These are phyloP conservation scores for Populus tomentosa DNA, from an alignment of 441 rosid species.

Conservation along the genomic window DNA sequence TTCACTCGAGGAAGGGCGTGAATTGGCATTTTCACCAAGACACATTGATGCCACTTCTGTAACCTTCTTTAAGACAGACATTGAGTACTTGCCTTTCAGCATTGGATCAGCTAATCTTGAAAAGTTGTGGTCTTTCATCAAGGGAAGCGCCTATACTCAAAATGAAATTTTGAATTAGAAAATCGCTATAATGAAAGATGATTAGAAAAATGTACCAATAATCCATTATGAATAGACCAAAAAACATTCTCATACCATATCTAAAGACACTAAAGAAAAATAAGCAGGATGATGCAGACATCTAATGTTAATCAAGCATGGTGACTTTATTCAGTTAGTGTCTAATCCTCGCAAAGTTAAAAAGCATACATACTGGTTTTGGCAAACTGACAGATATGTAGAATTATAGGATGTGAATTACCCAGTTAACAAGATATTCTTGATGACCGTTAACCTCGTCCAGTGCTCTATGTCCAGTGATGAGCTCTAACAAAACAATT, in stretches of 20 bases:
- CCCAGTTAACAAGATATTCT: conserved; percentile 79
- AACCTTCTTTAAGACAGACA: conserved; percentile 64
- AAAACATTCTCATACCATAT: neutral
- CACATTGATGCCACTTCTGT: conserved; percentile 82
- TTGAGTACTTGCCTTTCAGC: conserved; percentile 58
- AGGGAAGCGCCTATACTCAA: conserved; percentile 67
- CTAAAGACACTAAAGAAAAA: neutral
- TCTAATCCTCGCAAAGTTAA: neutral
- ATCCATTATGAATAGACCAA: neutral
- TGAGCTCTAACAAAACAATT: conserved; percentile 75
- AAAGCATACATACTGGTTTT: neutral
- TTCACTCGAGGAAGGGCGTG: conserved; percentile 75
- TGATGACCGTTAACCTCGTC: conserved; percentile 61
- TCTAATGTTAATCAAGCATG: neutral
- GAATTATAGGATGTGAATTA: conserved; percentile 10
- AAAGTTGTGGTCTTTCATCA: conserved; percentile 68
- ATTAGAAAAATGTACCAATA: neutral
- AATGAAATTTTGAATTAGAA: neutral
- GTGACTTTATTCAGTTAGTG: neutral
- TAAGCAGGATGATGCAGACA: neutral
- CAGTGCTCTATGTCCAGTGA: conserved; percentile 82
- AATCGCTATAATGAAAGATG: neutral
- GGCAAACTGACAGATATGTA: neutral
- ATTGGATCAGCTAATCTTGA: conserved; percentile 72
- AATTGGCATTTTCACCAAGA: conserved; percentile 67